phyloP scores from a whole-genome alignment of 306 rosid species.

The Fragaria iinumae region DNA sequence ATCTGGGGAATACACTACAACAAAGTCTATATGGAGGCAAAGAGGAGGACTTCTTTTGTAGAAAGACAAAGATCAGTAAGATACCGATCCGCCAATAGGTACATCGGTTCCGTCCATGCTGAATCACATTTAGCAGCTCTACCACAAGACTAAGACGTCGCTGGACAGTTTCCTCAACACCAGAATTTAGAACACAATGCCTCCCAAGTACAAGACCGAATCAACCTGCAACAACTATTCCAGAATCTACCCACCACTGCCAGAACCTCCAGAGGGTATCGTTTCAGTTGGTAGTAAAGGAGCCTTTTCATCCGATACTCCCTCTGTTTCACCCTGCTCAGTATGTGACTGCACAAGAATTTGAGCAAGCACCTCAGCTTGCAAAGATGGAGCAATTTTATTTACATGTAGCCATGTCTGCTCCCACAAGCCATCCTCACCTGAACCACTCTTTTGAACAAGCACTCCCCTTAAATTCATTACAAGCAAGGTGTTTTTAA shows the following conservation, averaged over 20 bases:
- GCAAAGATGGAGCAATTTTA: constrained; percentile 77
- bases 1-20: background rate
- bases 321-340: constrained; percentile 44
- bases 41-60: background rate
- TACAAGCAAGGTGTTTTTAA: constrained; percentile 73
- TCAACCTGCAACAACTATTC: constrained; percentile 18
- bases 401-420: constrained; percentile 91
- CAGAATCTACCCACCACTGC: constrained; percentile 41
- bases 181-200: constrained; percentile 28
- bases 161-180: constrained; percentile 33
- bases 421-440: constrained; percentile 95
- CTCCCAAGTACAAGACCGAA: constrained; percentile 32
- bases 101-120: constrained; percentile 3
- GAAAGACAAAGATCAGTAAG: background rate
- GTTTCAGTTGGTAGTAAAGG: constrained; percentile 41
- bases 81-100: constrained; percentile 28
- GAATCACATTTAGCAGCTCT: constrained; percentile 29
- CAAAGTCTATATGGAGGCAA: constrained; percentile 12
- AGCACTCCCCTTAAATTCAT: constrained; percentile 82
- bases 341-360: constrained; percentile 47
- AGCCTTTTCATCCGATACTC: constrained; percentile 43
- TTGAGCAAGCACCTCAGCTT: constrained; percentile 78
- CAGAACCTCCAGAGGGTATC: constrained; percentile 37
- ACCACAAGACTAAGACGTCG: constrained; percentile 23
- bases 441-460: constrained; percentile 65